Conservation (phyloP, 768 basidiomycete species). For the Leucogyrophana mollusca region DNA sequence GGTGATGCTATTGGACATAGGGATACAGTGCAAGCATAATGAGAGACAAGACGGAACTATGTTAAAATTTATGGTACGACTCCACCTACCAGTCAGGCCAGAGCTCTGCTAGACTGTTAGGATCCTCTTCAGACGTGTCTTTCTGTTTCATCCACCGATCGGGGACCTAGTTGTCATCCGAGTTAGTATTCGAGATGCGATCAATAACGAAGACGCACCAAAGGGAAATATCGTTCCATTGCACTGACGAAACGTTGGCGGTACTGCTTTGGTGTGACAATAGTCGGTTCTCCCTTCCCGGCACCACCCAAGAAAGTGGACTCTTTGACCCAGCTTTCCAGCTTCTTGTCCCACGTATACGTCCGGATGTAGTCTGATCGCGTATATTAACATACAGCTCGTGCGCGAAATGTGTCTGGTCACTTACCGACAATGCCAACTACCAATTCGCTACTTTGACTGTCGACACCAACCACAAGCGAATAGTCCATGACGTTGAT, state of each 20-base stretch:
- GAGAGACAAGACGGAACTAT: no score
- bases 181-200: not conserved
- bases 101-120: slow-evolving; percentile 50
- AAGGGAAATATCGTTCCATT: slow-evolving; percentile 87
- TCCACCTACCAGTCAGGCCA: slow-evolving; percentile 61
- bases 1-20: no score
- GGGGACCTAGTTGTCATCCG: slow-evolving; percentile 55
- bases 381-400: not conserved
- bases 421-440: slow-evolving; percentile 92
- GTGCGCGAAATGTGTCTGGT: not conserved
- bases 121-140: slow-evolving; percentile 76
- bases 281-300: slow-evolving; percentile 89
- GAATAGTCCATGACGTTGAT: slow-evolving; percentile 99
- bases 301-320: slow-evolving; percentile 83
- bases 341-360: slow-evolving; percentile 97
- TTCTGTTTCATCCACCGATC: slow-evolving; percentile 91
- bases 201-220: slow-evolving; percentile 46
- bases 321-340: slow-evolving; percentile 99
- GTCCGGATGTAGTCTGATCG: slow-evolving; percentile 93
- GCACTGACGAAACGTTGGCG: slow-evolving; percentile 82
- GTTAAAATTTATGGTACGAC: no score
- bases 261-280: slow-evolving; percentile 95
- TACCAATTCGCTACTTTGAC: slow-evolving; percentile 84
- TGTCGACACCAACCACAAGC: slow-evolving; percentile 93
- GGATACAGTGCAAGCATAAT: no score